Percentiles rank a stretch among this genome's conserved stretches.
These are phyloP conservation scores for Blastobotrys peoriensis DNA, from an alignment of 805 yeast species.

Conservation along the genomic window DNA sequence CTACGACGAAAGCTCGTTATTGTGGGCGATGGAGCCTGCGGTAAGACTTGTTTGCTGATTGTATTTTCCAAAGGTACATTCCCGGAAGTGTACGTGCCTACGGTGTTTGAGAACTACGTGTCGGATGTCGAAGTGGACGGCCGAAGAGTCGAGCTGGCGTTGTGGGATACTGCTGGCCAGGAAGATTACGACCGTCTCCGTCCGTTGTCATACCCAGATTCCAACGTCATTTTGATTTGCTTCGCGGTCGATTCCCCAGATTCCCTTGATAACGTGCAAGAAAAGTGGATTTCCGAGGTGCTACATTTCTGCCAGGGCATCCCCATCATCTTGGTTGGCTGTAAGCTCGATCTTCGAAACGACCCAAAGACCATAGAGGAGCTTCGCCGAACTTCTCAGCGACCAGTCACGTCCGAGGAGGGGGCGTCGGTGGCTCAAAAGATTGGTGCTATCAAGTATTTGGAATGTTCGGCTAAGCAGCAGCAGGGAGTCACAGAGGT, in stretches of 20 bases:
- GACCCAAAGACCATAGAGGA: constrained; percentile 72
- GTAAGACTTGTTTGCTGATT: constrained; percentile 86
- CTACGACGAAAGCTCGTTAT: constrained; percentile 62
- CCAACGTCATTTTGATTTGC: constrained; percentile 86
- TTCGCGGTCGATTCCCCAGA: constrained; percentile 89
- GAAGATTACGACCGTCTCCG: constrained; percentile 94
- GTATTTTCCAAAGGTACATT: constrained; percentile 81
- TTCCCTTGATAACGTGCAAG: constrained; percentile 88
- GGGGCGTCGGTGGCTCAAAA: constrained; percentile 84
- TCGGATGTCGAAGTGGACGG: constrained; percentile 93
- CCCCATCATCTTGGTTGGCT: constrained; percentile 87
- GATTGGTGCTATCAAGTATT: constrained; percentile 79
- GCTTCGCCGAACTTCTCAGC: constrained; percentile 66
- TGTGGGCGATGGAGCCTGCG: constrained; percentile 98
- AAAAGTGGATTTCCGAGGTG: constrained; percentile 93
- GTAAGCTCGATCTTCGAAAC: constrained; percentile 83
- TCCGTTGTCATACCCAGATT: constrained; percentile 87
- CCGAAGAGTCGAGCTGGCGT: constrained; percentile 84
- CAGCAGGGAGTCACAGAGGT: constrained; percentile 91
- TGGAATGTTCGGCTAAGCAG: constrained; percentile 89
- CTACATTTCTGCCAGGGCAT: constrained; percentile 91
- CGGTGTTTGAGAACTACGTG: constrained; percentile 95
- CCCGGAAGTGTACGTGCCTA: constrained; percentile 93
- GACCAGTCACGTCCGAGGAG: constrained; percentile 75
- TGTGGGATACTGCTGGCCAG: constrained; percentile 99